phyloP scores from a whole-genome alignment of 768 basidiomycete genomes.

The Agrocybe pediades region DNA sequence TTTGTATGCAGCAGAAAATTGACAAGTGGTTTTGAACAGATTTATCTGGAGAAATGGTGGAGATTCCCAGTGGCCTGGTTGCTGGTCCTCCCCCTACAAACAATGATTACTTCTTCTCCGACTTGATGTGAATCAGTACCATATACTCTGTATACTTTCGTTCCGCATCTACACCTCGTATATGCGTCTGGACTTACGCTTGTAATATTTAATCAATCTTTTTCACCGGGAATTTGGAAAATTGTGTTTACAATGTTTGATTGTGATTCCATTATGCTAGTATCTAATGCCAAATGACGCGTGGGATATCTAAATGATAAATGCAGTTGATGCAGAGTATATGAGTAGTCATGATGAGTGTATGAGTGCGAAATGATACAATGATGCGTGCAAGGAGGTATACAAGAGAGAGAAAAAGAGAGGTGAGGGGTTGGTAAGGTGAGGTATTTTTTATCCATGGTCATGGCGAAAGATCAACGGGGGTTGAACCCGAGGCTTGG shows the following conservation, averaged over 20 bases:
- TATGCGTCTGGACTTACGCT: too few species aligned
- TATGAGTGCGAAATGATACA: slow-evolving; percentile 1
- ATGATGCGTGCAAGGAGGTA: slow-evolving; percentile 7
- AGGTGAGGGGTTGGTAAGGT: neutral
- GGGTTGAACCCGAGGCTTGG: slow-evolving; percentile 80
- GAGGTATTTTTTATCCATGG: slow-evolving; percentile 20
- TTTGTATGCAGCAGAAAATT: neutral
- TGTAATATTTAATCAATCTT: too few species aligned
- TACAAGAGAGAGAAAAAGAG: slow-evolving; percentile 2
- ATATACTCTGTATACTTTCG: neutral
- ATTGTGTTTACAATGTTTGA: slow-evolving; percentile 15
- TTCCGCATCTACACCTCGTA: too few species aligned
- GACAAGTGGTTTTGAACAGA: slow-evolving; percentile 42
- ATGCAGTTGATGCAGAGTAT: slow-evolving; percentile 64
- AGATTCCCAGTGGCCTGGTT: slow-evolving; percentile 79
- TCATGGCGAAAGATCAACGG: slow-evolving; percentile 52
- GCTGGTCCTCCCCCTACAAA: slow-evolving; percentile 81
- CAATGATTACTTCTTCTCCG: slow-evolving; percentile 86
- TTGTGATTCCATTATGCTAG: slow-evolving; percentile 26
- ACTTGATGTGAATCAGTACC: slow-evolving; percentile 38
- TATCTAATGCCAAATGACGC: slow-evolving; percentile 27
- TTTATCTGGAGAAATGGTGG: slow-evolving; percentile 85
- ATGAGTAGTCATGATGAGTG: slow-evolving; percentile 18
- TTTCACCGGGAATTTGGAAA: too few species aligned
- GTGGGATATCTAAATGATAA: slow-evolving; percentile 35